Percentiles rank a stretch among this genome's conserved stretches.
Conservation (phyloP, 805 yeast genomes). For the Ogataea corticis region DNA sequence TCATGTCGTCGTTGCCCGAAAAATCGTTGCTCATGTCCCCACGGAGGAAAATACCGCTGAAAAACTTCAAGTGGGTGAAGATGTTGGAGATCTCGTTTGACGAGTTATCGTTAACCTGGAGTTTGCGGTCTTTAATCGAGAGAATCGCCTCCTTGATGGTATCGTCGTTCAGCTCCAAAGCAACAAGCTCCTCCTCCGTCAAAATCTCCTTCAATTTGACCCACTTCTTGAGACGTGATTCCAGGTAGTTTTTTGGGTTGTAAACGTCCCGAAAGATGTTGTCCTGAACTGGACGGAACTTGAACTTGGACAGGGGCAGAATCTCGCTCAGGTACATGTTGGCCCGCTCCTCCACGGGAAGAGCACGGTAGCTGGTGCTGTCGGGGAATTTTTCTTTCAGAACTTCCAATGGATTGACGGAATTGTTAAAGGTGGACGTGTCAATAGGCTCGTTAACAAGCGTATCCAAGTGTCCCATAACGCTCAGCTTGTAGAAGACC, state of each 20-base stretch:
- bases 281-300: constrained; percentile 32
- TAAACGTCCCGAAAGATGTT: constrained; percentile 32
- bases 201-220: constrained; percentile 26
- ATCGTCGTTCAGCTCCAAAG: constrained; percentile 26
- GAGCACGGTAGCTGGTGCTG: constrained; percentile 13
- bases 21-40: constrained; percentile 6
- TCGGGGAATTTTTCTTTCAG: constrained; percentile 21
- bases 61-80: constrained; percentile 29
- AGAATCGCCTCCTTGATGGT: constrained; percentile 23
- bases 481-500: constrained; percentile 28
- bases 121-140: constrained; percentile 22
- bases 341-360: constrained; percentile 19
- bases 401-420: constrained; percentile 25
- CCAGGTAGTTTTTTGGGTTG: constrained; percentile 27
- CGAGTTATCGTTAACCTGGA: constrained; percentile 26
- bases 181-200: constrained; percentile 24
- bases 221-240: constrained; percentile 31
- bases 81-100: constrained; percentile 26
- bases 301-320: constrained; percentile 24
- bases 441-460: constrained; percentile 33
- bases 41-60: constrained; percentile 25
- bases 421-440: constrained; percentile 18
- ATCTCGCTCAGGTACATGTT: constrained; percentile 19
- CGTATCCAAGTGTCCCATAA: constrained; percentile 32
- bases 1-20: constrained; percentile 10